Base-by-base conservation (phyloP, 2,329 filamentous ascomycete species). In the Aureobasidium melanogenum region DNA sequence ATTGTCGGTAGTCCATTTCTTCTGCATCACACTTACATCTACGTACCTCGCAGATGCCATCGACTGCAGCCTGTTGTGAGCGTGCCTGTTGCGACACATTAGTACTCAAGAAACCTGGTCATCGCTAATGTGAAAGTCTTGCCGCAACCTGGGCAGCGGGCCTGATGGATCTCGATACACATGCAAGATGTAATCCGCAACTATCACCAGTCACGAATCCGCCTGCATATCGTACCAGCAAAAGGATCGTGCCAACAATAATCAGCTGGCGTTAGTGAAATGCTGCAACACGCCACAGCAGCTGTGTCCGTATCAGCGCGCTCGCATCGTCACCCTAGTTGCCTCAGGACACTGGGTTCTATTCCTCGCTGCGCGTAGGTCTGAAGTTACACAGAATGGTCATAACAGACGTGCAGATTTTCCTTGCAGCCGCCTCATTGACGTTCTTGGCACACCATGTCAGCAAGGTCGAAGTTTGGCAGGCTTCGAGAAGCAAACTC, bases 401-500 rank as follows among this genome's bases (percentile, higher is more conserved):
- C 24, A 47, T 14, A 28, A 22, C 22, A 55, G 48, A 26, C 15
- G 38, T 55, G 51, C 51, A 55, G 36, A 43, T 43, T 19, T 30
- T 19, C 51, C 9, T 22, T 46, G 54, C 54, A 46, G 54, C 30
- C 26, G 30, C 17, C 26, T 44, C n/a, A n/a, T 28, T 15, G 17
- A 34, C 22, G 38, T 28, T 36, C 54, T 57, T 46, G 54, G 51
- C 41, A 36, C 10, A 41, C 15, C 28, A 46, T 34, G 19, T 57
- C 28, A 39, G 52, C 36, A 36, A 28, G 12, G 36, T 30, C 22
- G 30, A 46, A 19, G 26, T 46, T 28, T 36, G 7, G 54, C 39
- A 46, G 41, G 54, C n/a, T 57, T 57, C 54, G 51, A 55, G 38
- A 55, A 43, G 36, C 41, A 57, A 57, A 57, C 54, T 36, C 30